phyloP scores from a whole-genome alignment of 179 eudicot genomes.

The Spinacia oleracea region DNA sequence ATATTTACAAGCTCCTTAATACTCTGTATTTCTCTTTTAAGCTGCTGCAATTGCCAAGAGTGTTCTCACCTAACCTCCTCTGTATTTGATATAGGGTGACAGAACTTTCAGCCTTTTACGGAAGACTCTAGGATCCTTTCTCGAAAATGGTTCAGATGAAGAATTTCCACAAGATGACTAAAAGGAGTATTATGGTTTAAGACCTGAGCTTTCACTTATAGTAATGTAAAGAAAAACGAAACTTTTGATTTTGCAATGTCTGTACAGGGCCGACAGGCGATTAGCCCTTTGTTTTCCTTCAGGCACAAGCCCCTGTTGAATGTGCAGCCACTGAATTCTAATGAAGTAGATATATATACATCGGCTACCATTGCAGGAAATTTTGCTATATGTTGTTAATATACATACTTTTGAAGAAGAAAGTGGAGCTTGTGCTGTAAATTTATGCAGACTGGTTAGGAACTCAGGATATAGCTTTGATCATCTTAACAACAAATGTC shows the following conservation, averaged over 20 bases:
- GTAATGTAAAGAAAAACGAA: too few relatives aligned
- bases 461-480: not conserved
- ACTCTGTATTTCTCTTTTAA: not conserved
- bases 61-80: not conserved
- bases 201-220: not conserved
- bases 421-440: not conserved
- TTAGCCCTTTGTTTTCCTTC: not conserved
- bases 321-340: not conserved
- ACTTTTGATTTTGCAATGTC: too few relatives aligned
- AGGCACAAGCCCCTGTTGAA: not conserved
- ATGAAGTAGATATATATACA: not conserved
- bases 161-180: slow-evolving; percentile 67
- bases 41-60: not conserved
- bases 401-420: not conserved
- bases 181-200: slow-evolving; percentile 16
- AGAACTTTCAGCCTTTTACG: slow-evolving; percentile 83
- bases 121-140: slow-evolving; percentile 81
- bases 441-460: not conserved
- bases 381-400: not conserved
- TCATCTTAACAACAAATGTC: not conserved
- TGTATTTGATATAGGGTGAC: slow-evolving; percentile 50
- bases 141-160: slow-evolving; percentile 75
- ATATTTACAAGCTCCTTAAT: not conserved
- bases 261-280: not conserved
- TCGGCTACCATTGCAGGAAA: not conserved